Conservation (phyloP, 106 monocot genomes). For the Gastrodia elata region DNA sequence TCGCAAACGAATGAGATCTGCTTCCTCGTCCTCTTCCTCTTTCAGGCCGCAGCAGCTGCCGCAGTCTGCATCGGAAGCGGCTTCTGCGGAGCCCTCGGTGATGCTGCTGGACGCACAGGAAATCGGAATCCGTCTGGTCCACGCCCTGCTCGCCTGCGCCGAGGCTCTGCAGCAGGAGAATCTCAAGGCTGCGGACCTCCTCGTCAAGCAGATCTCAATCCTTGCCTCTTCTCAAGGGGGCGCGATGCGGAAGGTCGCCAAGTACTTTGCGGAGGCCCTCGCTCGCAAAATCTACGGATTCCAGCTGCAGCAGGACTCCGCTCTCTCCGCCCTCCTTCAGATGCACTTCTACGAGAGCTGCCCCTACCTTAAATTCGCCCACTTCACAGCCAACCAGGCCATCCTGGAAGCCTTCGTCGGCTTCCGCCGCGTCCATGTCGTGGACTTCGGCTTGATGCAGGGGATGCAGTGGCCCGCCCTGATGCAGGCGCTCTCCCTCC, state of each 20-base stretch:
- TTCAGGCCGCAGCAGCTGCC: neutral
- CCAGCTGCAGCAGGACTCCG: constrained; percentile 22
- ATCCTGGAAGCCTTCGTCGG: constrained; percentile 90
- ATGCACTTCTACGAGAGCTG: constrained; percentile 87
- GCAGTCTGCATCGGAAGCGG: neutral
- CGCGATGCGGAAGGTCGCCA: constrained; percentile 83
- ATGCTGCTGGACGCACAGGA: constrained; percentile 70
- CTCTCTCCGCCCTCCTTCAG: constrained; percentile 57
- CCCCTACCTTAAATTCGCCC: constrained; percentile 92
- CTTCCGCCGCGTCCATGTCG: constrained; percentile 54
- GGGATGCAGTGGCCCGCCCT: constrained; percentile 98
- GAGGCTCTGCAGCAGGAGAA: constrained; percentile 80
- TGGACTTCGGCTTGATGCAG: constrained; percentile 91
- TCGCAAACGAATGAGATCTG: constrained; percentile 41
- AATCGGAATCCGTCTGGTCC: constrained; percentile 72
- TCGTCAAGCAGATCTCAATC: constrained; percentile 63
- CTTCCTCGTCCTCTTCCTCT: constrained; percentile 36
- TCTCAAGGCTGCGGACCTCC: constrained; percentile 46
- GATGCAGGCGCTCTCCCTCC: constrained; percentile 81
- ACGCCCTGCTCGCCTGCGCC: constrained; percentile 73
- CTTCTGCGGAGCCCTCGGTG: constrained; percentile 29
- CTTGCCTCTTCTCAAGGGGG: constrained; percentile 68
- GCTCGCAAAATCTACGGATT: constrained; percentile 58
- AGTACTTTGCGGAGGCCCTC: constrained; percentile 78
- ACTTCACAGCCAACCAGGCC: constrained; percentile 99